phyloP scores from a whole-genome alignment of 2,329 filamentous ascomycete species.

The Cercospora citrullina region DNA sequence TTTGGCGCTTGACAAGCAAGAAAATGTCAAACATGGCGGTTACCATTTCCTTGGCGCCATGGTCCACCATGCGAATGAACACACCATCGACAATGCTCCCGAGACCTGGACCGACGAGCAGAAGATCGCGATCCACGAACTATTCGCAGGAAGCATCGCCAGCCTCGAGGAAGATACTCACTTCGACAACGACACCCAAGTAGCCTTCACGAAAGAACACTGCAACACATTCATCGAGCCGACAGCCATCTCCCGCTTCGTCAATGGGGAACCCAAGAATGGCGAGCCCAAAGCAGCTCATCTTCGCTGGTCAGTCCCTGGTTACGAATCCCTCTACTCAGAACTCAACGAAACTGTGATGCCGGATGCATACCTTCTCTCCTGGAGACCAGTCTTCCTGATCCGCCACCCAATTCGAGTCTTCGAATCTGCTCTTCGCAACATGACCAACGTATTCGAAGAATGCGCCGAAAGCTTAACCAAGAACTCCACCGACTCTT shows the following conservation, averaged over 20 bases:
- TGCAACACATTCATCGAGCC: slow-evolving; percentile 8
- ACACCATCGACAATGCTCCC: not conserved
- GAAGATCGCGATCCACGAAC: not conserved
- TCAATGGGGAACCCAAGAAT: not conserved
- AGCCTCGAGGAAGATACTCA: not conserved
- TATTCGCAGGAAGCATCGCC: not conserved
- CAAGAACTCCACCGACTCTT: not conserved
- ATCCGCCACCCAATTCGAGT: slow-evolving; percentile 13
- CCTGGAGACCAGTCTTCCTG: slow-evolving; percentile 11
- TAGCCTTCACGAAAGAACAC: slow-evolving; percentile 13
- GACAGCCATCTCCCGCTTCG: not conserved
- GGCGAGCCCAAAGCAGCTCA: not conserved
- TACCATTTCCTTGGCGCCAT: slow-evolving; percentile 11
- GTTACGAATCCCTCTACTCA: slow-evolving; percentile 8
- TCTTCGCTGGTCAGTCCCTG: slow-evolving; percentile 4
- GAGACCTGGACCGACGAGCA: slow-evolving; percentile 13
- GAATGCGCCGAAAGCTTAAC: not conserved
- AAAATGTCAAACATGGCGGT: slow-evolving; percentile 5
- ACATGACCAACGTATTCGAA: slow-evolving; percentile 7
- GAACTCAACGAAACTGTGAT: slow-evolving; percentile 8
- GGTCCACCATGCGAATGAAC: not conserved
- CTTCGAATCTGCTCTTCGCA: slow-evolving; percentile 6
- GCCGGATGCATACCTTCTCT: slow-evolving; percentile 10
- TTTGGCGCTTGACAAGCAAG: slow-evolving; percentile 1
- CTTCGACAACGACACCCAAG: not conserved